These are phyloP conservation scores for Malassezia slooffiae DNA, from an alignment of 1,284 basidiomycete species.

Conservation along the genomic window DNA sequence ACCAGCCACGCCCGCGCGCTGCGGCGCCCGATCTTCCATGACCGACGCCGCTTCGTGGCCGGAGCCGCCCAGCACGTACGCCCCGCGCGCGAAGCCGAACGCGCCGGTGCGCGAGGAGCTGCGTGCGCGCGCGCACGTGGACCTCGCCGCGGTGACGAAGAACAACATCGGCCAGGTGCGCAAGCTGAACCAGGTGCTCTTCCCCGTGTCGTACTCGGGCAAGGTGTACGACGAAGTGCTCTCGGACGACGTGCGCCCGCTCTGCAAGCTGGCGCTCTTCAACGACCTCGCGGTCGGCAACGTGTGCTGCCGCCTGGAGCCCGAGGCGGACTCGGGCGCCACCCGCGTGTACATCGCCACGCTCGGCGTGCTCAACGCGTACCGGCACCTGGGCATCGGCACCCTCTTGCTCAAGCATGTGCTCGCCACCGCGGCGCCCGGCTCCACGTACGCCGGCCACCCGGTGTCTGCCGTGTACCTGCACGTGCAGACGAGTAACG, in stretches of 20 bases:
- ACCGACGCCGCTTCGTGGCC: neutral
- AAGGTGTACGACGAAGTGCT: constrained; percentile 40
- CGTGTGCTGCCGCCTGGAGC: constrained; percentile 45
- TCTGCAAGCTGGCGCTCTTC: constrained; percentile 46
- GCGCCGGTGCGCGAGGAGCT: constrained; percentile 10
- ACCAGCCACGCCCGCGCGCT: neutral
- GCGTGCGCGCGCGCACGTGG: constrained; percentile 11
- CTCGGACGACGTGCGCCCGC: constrained; percentile 21
- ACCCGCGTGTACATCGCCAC: constrained; percentile 48
- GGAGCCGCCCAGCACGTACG: constrained; percentile 6
- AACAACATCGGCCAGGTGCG: constrained; percentile 45
- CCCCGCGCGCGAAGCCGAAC: constrained; percentile 1
- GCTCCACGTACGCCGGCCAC: constrained; percentile 24
- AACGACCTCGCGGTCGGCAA: constrained; percentile 48
- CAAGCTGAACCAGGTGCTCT: constrained; percentile 40
- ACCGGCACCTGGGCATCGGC: constrained; percentile 48
- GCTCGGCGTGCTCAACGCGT: constrained; percentile 47
- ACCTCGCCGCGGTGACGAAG: constrained; percentile 32
- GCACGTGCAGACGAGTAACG: constrained; percentile 47
- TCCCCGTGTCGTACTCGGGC: constrained; percentile 40
- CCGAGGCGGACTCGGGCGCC: constrained; percentile 13
- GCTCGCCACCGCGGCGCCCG: constrained; percentile 36
- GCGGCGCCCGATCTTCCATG: neutral
- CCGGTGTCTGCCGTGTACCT: constrained; percentile 41
- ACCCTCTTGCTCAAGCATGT: constrained; percentile 42